Percentiles rank a stretch among this genome's conserved stretches.
Conservation (phyloP, 2,329 filamentous ascomycete species). For the Fonsecaea erecta region DNA sequence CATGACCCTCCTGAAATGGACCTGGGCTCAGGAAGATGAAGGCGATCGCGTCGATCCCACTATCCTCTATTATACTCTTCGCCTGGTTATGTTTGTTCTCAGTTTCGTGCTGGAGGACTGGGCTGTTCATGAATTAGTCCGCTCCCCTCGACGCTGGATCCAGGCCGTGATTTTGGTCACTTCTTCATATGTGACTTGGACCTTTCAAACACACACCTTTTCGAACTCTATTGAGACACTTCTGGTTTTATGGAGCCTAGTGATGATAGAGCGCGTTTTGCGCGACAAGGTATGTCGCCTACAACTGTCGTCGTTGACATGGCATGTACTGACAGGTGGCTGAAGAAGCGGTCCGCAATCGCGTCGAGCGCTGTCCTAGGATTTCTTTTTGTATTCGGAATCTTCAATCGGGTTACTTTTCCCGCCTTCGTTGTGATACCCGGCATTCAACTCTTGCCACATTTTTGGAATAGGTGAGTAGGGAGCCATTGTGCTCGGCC, state of each 20-base stretch:
- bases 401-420: slow-evolving; percentile 97
- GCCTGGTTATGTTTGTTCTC: slow-evolving; percentile 87
- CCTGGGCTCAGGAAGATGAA: slow-evolving; percentile 85
- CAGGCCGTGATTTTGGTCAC: slow-evolving; percentile 82
- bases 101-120: slow-evolving; percentile 98
- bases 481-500: slow-evolving; percentile 58
- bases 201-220: slow-evolving; percentile 96
- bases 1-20: slow-evolving; percentile 89
- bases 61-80: slow-evolving; percentile 85
- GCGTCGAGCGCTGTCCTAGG: slow-evolving; percentile 78
- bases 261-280: slow-evolving; percentile 84
- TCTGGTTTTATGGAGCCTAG: slow-evolving; percentile 88
- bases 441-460: slow-evolving; percentile 78
- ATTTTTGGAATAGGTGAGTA: slow-evolving; percentile 80
- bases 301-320: background rate
- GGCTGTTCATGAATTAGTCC: slow-evolving; percentile 90
- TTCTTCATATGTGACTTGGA: slow-evolving; percentile 98
- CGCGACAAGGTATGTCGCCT: slow-evolving; percentile 69
- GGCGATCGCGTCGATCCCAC: slow-evolving; percentile 79
- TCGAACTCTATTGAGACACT: slow-evolving; percentile 97
- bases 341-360: slow-evolving; percentile 73
- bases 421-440: slow-evolving; percentile 89
- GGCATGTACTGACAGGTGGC: slow-evolving; percentile 9
- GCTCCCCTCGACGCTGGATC: slow-evolving; percentile 71
- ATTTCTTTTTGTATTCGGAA: slow-evolving; percentile 78